A percentile compares a stretch with the other conserved stretches of the same genome.
Evolutionary conservation across 495 filamentous ascomycete genomes (phyloP).

Genomic region (Penicillium cosmopolitanum): DNA sequence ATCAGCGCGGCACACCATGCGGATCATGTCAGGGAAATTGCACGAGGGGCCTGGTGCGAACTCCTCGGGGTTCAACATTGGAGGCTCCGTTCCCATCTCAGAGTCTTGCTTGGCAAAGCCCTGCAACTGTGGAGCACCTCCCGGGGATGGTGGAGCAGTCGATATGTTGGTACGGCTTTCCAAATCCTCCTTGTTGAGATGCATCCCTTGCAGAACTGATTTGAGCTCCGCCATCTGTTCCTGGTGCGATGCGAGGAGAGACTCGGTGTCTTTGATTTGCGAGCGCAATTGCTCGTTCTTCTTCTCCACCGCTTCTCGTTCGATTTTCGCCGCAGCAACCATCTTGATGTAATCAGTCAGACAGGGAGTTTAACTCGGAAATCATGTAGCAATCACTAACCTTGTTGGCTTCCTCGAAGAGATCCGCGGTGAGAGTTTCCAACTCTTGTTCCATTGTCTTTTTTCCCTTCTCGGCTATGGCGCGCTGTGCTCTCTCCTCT

Average conservation of each 20-base stretch:
- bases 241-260: conserved; percentile 84
- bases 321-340: conserved; percentile 78
- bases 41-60: conserved; percentile 79
- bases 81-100: conserved; percentile 24
- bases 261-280: conserved; percentile 82
- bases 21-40: conserved; percentile 79
- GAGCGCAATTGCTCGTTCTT: conserved; percentile 79
- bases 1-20: conserved; percentile 82
- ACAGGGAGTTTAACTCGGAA: conserved; percentile 1
- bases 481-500: conserved; percentile 63
- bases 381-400: conserved; percentile 39
- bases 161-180: conserved; percentile 59
- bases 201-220: conserved; percentile 85
- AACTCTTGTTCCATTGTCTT: conserved; percentile 79
- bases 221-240: conserved; percentile 93
- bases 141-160: conserved; percentile 72
- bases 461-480: conserved; percentile 69
- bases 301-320: conserved; percentile 73
- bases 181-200: conserved; percentile 68
- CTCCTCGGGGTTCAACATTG: conserved; percentile 49
- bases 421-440: conserved; percentile 81
- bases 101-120: conserved; percentile 24
- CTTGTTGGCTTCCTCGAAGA: conserved; percentile 95
- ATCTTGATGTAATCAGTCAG: conserved; percentile 61
- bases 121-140: conserved; percentile 31